Conservation (phyloP, 805 yeast species). For the Ogataea saltuana region DNA sequence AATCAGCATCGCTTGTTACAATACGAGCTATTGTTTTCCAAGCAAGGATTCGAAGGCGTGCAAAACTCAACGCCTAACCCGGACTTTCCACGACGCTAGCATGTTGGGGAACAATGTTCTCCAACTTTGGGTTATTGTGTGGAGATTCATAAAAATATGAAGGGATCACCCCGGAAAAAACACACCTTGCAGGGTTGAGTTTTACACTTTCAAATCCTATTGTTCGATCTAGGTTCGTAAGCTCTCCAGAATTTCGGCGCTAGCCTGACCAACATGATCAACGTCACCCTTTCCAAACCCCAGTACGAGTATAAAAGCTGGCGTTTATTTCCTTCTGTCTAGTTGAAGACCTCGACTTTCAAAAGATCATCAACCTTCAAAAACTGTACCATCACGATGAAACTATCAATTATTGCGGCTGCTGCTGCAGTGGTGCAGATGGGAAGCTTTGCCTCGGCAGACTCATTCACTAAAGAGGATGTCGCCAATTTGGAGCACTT, state of each 20-base stretch:
- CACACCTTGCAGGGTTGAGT: not conserved
- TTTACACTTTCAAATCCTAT: not conserved
- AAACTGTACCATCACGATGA: constrained; percentile 1
- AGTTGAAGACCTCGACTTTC: no score
- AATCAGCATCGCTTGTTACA: no score
- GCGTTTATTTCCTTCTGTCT: not conserved
- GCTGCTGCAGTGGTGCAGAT: constrained; percentile 6
- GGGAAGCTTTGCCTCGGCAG: not conserved
- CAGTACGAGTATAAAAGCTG: not conserved
- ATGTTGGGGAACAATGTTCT: not conserved
- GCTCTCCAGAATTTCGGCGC: no score
- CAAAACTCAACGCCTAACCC: not conserved
- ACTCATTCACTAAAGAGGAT: constrained; percentile 6
- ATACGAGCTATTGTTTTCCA: no score
- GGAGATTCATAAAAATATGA: no score
- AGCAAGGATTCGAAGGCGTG: no score
- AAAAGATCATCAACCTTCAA: no score
- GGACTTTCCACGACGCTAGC: not conserved
- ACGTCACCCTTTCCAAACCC: no score
- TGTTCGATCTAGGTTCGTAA: not conserved
- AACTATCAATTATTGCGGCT: constrained; percentile 4
- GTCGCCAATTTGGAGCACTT: constrained; percentile 11
- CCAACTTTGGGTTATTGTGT: not conserved
- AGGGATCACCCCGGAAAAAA: constrained; percentile 7
- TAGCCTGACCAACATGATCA: no score